Evolutionary conservation across 148 eudicot genomes (phyloP).

Genomic region (Nepenthes gracilis): DNA sequence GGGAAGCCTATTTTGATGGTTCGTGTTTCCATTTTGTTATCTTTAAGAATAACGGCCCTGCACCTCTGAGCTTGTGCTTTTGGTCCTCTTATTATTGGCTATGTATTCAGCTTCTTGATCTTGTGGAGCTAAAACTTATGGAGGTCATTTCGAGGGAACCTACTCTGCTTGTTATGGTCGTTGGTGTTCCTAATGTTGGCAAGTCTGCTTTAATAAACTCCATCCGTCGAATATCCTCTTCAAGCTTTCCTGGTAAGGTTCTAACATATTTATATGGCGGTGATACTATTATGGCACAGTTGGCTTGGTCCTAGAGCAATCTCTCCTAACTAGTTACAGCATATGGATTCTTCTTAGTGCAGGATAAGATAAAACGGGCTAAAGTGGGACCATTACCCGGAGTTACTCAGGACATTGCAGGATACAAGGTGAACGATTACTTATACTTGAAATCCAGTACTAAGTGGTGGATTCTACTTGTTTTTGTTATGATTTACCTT

Average conservation of each 20-base stretch:
- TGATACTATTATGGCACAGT: neutral
- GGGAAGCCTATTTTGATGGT: neutral
- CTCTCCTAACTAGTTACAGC: slow-evolving; percentile 7
- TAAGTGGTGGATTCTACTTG: neutral
- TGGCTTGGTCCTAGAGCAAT: too few relatives aligned
- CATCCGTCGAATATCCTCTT: slow-evolving; percentile 71
- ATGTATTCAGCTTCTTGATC: slow-evolving; percentile 57
- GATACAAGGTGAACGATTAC: slow-evolving; percentile 56
- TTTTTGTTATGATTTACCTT: neutral
- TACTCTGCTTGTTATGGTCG: slow-evolving; percentile 89
- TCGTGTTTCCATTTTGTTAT: neutral
- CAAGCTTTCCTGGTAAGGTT: slow-evolving; percentile 73
- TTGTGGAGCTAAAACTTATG: slow-evolving; percentile 83
- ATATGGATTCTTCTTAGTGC: slow-evolving; percentile 48
- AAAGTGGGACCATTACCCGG: slow-evolving; percentile 98
- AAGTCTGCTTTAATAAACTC: slow-evolving; percentile 90
- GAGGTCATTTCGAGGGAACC: slow-evolving; percentile 80
- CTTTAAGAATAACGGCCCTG: too few relatives aligned
- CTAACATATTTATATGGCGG: neutral
- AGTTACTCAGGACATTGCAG: slow-evolving; percentile 99
- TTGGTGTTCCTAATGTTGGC: slow-evolving; percentile 98
- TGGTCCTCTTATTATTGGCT: slow-evolving; percentile 9
- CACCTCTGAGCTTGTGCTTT: too few relatives aligned
- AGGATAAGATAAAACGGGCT: slow-evolving; percentile 73
- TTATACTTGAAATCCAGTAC: neutral